Conservation (phyloP, 208 protist genomes). For the Angomonas deanei region DNA sequence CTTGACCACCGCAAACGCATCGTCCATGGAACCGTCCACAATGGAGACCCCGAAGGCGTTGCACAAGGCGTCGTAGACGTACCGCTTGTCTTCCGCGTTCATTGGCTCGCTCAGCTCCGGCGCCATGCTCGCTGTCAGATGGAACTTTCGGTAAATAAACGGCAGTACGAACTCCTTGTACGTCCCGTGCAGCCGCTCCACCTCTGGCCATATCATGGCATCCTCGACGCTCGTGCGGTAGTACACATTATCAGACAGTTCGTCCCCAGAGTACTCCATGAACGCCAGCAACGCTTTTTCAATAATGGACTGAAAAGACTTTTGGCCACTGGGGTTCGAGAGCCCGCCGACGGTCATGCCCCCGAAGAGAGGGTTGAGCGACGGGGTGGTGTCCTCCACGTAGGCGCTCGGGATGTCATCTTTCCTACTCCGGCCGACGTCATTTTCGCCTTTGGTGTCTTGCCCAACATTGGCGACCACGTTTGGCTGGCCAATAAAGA, state of each 20-base stretch:
- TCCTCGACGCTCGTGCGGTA: constrained; percentile 2
- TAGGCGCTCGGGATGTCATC: background rate
- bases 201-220: constrained; percentile 19
- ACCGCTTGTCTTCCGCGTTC: constrained; percentile 17
- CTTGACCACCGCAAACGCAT: constrained; percentile 16
- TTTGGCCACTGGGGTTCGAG: background rate
- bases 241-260: constrained; percentile 17
- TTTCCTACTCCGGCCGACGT: background rate
- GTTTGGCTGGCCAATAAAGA: background rate
- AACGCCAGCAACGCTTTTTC: constrained; percentile 31
- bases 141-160: constrained; percentile 39
- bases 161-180: constrained; percentile 29
- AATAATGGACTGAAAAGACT: constrained; percentile 17
- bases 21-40: constrained; percentile 13
- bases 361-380: background rate
- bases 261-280: constrained; percentile 41
- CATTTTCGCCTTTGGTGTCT: background rate
- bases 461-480: background rate
- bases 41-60: constrained; percentile 24
- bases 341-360: background rate
- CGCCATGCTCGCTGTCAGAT: constrained; percentile 11
- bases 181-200: constrained; percentile 19
- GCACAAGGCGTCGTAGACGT: constrained; percentile 30
- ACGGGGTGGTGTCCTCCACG: background rate
- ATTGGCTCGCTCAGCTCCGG: constrained; percentile 22